Base-by-base conservation (phyloP, 2,329 filamentous ascomycete genomes). In the Aspergillus fumigatus region DNA sequence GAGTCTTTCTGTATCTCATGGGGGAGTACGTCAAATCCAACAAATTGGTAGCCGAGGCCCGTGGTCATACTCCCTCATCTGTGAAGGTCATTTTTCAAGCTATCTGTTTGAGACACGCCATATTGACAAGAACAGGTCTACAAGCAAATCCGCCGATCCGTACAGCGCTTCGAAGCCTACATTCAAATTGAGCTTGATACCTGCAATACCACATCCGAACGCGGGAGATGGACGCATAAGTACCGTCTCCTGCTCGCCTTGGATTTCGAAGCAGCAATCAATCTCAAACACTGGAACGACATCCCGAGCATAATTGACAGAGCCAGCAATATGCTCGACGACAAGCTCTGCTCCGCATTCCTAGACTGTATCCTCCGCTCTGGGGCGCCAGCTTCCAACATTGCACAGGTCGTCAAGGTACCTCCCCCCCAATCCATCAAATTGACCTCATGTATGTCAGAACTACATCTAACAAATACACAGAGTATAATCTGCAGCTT, bases 211-310 rank as follows among this genome's bases (percentile, higher is more conserved):
- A 75, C 78, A 11, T 72, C 74, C 1, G 73, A 77, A 1, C 73
- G 75, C 17, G 61, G 74, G 1, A 86, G 89, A 65, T 75, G 90
- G 17, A 65, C 77, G 6, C 72, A 75, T 1, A 92, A 91, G 65
- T 76, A 88, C 38, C 80, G 86, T 5, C 82, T 85, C 2, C 73
- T 96, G 19, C 76, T 90, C 7, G 84, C 88, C 0, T 89, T 92
- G 61, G 88, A 94, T 62, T 89, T 96, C 59, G 92, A 96, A 75
- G 88, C 85, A 2, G 84, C 87, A 0, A 75, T 89, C 41, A 80
- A 79, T 32, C 76, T 94, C 4, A 82, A 85, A 57, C 79, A 82
- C 21, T 94, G 87, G 88, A 82, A 88, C 47, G 80, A 83, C 40
- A 75, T 95, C 1, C 75, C 79, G 4, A 71, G 76, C 17, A 82